phyloP scores from a whole-genome alignment of 192 early-diverging fungal species.

The Coemansia sp. region DNA sequence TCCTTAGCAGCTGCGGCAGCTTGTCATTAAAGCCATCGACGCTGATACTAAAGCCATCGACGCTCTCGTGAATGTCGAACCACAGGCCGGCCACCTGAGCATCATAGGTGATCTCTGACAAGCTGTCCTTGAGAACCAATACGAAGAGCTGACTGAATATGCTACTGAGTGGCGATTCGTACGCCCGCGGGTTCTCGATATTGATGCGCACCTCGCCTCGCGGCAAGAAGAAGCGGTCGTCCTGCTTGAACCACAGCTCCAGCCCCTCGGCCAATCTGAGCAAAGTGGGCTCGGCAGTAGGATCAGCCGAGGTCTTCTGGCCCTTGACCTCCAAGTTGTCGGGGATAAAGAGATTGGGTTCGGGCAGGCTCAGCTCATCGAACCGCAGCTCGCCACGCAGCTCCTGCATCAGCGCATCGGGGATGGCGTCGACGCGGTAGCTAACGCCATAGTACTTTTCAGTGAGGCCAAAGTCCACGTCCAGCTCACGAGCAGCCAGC shows the following conservation, averaged over 20 bases:
- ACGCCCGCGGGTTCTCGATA: slow-evolving; percentile 70
- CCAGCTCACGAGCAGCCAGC: slow-evolving; percentile 45
- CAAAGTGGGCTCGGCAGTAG: slow-evolving; percentile 24
- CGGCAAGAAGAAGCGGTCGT: slow-evolving; percentile 90
- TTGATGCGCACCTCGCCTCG: slow-evolving; percentile 77
- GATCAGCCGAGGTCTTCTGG: slow-evolving; percentile 7
- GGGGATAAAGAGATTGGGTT: slow-evolving; percentile 84
- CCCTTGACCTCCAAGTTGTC: slow-evolving; percentile 72
- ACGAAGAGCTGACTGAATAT: slow-evolving; percentile 72
- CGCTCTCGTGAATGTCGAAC: slow-evolving; percentile 68
- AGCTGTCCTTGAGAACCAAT: slow-evolving; percentile 74
- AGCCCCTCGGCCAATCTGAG: slow-evolving; percentile 22
- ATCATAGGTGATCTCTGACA: slow-evolving; percentile 87
- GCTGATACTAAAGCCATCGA: slow-evolving; percentile 70
- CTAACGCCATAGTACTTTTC: slow-evolving; percentile 83
- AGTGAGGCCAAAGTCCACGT: slow-evolving; percentile 51
- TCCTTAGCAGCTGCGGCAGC: slow-evolving; percentile 64
- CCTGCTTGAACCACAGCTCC: slow-evolving; percentile 92
- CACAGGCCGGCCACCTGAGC: slow-evolving; percentile 84
- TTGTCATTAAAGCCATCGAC: slow-evolving; percentile 90
- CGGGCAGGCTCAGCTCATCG: slow-evolving; percentile 67
- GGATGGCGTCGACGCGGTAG: slow-evolving; percentile 67
- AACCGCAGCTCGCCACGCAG: slow-evolving; percentile 11
- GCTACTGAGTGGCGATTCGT: slow-evolving; percentile 70
- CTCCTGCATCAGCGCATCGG: slow-evolving; percentile 50